Evolutionary conservation across 192 early-diverging fungal genomes (phyloP).

Genomic region (Coemansia furcata): DNA sequence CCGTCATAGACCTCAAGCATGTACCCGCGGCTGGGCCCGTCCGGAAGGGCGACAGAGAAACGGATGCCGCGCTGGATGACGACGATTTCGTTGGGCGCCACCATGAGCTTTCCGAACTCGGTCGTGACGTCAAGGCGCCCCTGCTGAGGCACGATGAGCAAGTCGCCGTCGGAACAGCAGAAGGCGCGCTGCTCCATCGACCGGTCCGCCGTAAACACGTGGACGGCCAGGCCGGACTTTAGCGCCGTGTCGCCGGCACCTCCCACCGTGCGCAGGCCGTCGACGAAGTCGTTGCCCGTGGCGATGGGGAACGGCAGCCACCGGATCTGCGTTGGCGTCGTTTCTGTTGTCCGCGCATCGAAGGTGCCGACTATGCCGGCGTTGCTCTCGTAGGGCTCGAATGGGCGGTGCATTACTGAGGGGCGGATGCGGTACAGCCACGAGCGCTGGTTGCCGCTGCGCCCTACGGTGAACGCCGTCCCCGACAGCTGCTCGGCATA

Average conservation of each 20-base stretch:
- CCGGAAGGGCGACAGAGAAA: slow-evolving; percentile 74
- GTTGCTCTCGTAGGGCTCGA: slow-evolving; percentile 29
- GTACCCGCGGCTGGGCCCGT: slow-evolving; percentile 86
- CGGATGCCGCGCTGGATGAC: slow-evolving; percentile 93
- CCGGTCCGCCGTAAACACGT: slow-evolving; percentile 76
- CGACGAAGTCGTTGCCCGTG: slow-evolving; percentile 64
- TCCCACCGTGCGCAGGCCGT: slow-evolving; percentile 79
- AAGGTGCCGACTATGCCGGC: slow-evolving; percentile 60
- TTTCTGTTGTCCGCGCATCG: slow-evolving; percentile 51
- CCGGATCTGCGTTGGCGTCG: slow-evolving; percentile 85
- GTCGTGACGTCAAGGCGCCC: slow-evolving; percentile 87
- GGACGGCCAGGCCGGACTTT: slow-evolving; percentile 78
- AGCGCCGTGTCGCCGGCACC: slow-evolving; percentile 82
- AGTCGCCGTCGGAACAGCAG: slow-evolving; percentile 90
- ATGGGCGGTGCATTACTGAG: slow-evolving; percentile 81
- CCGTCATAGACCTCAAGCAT: slow-evolving; percentile 84
- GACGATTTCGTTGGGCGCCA: slow-evolving; percentile 85
- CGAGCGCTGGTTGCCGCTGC: slow-evolving; percentile 76
- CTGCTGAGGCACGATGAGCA: slow-evolving; percentile 90
- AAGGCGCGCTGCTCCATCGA: slow-evolving; percentile 79
- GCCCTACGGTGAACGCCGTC: slow-evolving; percentile 83
- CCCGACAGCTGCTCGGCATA: slow-evolving; percentile 96
- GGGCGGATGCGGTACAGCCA: slow-evolving; percentile 98
- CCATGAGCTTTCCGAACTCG: slow-evolving; percentile 82
- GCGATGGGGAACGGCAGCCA: slow-evolving; percentile 86